Base-by-base conservation (phyloP, 805 yeast genomes). In the Kluyveromyces wickerhamii region DNA sequence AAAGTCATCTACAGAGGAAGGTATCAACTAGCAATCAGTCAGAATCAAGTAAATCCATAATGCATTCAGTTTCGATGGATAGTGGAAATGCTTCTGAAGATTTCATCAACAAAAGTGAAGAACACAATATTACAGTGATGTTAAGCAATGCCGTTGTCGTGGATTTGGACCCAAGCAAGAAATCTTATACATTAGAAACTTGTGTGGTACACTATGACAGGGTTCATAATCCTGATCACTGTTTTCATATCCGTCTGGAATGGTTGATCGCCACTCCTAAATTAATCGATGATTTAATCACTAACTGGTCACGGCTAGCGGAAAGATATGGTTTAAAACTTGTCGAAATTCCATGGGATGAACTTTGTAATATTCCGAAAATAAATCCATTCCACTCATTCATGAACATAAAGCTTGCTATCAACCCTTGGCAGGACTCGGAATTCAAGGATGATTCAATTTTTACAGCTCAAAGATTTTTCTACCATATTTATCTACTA, bases 221-320 rank as follows among this genome's bases (percentile, higher is more conserved):
- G 28, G 88, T 88, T 3, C 96, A 87, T 54, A 89, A 88, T 51
- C 96, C 96, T 0, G 89, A 83, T 45, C 95, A 88, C 49, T 88
- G 96, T 52, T 92, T 79, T 62, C 97, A 89, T 51, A 71, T 92
- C 21, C 66, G 95, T 30, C 57, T 89, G 10, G 96, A 92, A 53
- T 92, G 99, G 99, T 62, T 89, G 21, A 85, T 82, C 40, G 77
- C 95, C 0, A 86, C 97, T 0, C 81, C 94, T 2, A 83, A 82
- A 51, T 62, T 84, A 21, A 75, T 85, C 32, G 96, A 87, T 39
- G 94, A 87, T 44, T 65, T 82, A 9, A 67, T 87, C 27, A 75
- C 69, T 28, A 70, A 74, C 31, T 81, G 96, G 84, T 73, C 86
- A 0, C 69, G 95, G 37, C 65, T 79, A 31, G 85, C 95, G 47